A percentile compares a stretch with the other conserved stretches of the same genome.
Conservation (phyloP, 257 asterid species). For the Phtheirospermum japonicum region DNA sequence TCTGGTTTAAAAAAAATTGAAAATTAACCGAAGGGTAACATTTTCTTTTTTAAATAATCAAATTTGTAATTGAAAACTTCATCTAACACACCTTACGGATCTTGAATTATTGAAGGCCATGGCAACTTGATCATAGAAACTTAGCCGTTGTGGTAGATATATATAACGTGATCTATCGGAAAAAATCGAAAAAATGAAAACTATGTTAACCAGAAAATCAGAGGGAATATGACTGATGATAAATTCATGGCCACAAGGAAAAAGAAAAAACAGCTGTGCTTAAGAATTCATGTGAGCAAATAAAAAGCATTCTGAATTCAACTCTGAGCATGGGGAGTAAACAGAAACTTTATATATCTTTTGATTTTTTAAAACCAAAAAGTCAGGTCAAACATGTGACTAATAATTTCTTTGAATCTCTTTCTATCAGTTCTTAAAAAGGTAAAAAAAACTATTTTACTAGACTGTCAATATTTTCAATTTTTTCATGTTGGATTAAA, state of each 20-base stretch:
- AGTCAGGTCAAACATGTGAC: slow-evolving; percentile 71
- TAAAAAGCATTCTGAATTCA: slow-evolving; percentile 30
- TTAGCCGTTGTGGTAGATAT: slow-evolving; percentile 21
- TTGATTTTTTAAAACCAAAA: slow-evolving; percentile 32
- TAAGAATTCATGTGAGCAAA: slow-evolving; percentile 62
- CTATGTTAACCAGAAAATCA: slow-evolving; percentile 18
- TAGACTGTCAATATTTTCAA: too few species aligned
- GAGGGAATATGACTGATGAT: slow-evolving; percentile 35
- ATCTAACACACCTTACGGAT: slow-evolving; percentile 65
- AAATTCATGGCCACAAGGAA: slow-evolving; percentile 36
- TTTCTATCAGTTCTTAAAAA: too few species aligned
- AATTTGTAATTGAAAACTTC: not conserved
- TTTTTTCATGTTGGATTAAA: too few species aligned
- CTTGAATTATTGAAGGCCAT: slow-evolving; percentile 70
- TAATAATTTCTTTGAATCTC: slow-evolving; percentile 29
- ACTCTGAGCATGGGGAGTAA: slow-evolving; percentile 30
- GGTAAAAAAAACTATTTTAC: too few species aligned
- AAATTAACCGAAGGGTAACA: not conserved
- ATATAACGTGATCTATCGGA: slow-evolving; percentile 36
- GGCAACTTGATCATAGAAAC: slow-evolving; percentile 30
- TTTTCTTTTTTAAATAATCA: slow-evolving; percentile 9
- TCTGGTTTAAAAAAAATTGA: slow-evolving; percentile 41
- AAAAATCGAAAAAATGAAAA: slow-evolving; percentile 25
- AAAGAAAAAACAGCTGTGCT: slow-evolving; percentile 40
- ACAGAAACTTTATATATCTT: slow-evolving; percentile 18